A percentile compares a stretch with the other conserved stretches of the same genome.
Evolutionary conservation across 768 basidiomycete genomes (phyloP).

Genomic region (Piloderma croceum): DNA sequence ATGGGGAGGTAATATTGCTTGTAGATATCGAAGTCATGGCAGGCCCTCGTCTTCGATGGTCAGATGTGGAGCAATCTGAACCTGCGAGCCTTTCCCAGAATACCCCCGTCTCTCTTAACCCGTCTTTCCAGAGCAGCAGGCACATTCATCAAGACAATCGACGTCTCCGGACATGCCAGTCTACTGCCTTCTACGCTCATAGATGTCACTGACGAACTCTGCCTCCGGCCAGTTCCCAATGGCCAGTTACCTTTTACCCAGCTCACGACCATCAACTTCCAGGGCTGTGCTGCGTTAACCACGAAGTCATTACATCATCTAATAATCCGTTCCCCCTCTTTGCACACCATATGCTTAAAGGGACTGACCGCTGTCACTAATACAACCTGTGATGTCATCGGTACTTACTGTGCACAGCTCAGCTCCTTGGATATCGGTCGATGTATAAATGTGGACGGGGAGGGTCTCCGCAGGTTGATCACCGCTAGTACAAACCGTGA

Average conservation of each 20-base stretch:
- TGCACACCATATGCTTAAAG: slow-evolving; percentile 57
- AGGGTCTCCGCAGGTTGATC: slow-evolving; percentile 50
- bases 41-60: slow-evolving; percentile 71
- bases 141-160: slow-evolving; percentile 55
- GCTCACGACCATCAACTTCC: slow-evolving; percentile 64
- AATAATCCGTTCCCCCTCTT: slow-evolving; percentile 54
- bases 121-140: slow-evolving; percentile 53
- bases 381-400: slow-evolving; percentile 66
- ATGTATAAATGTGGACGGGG: slow-evolving; percentile 62
- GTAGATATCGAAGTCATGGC: slow-evolving; percentile 79
- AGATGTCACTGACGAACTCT: slow-evolving; percentile 50
- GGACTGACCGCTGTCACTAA: slow-evolving; percentile 68
- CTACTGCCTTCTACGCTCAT: slow-evolving; percentile 46
- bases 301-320: slow-evolving; percentile 66
- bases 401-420: slow-evolving; percentile 50
- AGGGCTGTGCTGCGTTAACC: slow-evolving; percentile 64
- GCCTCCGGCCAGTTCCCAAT: slow-evolving; percentile 31
- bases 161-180: slow-evolving; percentile 56
- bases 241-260: slow-evolving; percentile 50
- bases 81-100: slow-evolving; percentile 54
- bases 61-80: slow-evolving; percentile 76
- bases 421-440: slow-evolving; percentile 62
- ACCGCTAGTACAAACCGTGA: slow-evolving; percentile 39
- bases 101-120: slow-evolving; percentile 45
- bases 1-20: slow-evolving; percentile 3